Percentiles rank a stretch among this genome's conserved stretches.
phyloP scores from a whole-genome alignment of 2,329 filamentous ascomycete species.

The Aureobasidium sp. region DNA sequence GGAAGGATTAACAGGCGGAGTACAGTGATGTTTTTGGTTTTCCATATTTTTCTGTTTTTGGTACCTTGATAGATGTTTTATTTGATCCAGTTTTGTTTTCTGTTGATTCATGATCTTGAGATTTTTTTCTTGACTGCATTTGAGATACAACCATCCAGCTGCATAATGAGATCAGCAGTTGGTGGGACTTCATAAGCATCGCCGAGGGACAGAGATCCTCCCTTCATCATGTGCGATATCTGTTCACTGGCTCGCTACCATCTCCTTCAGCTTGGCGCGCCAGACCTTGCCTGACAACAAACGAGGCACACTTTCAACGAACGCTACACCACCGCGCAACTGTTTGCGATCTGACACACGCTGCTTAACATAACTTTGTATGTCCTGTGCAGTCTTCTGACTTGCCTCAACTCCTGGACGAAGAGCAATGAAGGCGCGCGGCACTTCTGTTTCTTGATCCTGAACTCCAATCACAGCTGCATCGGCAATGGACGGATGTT shows the following conservation, averaged over 20 bases:
- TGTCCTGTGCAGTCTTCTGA: slow-evolving; percentile 25
- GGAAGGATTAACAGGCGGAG: too few species aligned
- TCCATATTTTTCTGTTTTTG: too few species aligned
- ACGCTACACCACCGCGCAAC: slow-evolving; percentile 36
- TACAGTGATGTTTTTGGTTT: too few species aligned
- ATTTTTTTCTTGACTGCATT: too few species aligned
- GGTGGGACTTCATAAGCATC: too few species aligned
- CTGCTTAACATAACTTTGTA: slow-evolving; percentile 27
- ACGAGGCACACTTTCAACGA: slow-evolving; percentile 49
- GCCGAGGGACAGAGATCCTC: too few species aligned
- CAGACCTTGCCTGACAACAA: slow-evolving; percentile 52
- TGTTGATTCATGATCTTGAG: too few species aligned
- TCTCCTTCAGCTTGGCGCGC: slow-evolving; percentile 46
- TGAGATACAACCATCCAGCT: too few species aligned
- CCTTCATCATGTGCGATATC: too few species aligned
- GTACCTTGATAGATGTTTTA: too few species aligned
- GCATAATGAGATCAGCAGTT: too few species aligned
- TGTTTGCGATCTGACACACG: slow-evolving; percentile 33
- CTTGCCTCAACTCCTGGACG: slow-evolving; percentile 29
- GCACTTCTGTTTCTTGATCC: slow-evolving; percentile 13
- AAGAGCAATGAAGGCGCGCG: slow-evolving; percentile 16
- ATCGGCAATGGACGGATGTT: slow-evolving; percentile 19
- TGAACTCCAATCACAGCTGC: slow-evolving; percentile 19
- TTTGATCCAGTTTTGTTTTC: too few species aligned
- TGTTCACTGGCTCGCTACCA: background rate